These are phyloP conservation scores for Pseudomonodictys pantanalensis DNA, from an alignment of 495 filamentous ascomycete species.

Conservation along the genomic window DNA sequence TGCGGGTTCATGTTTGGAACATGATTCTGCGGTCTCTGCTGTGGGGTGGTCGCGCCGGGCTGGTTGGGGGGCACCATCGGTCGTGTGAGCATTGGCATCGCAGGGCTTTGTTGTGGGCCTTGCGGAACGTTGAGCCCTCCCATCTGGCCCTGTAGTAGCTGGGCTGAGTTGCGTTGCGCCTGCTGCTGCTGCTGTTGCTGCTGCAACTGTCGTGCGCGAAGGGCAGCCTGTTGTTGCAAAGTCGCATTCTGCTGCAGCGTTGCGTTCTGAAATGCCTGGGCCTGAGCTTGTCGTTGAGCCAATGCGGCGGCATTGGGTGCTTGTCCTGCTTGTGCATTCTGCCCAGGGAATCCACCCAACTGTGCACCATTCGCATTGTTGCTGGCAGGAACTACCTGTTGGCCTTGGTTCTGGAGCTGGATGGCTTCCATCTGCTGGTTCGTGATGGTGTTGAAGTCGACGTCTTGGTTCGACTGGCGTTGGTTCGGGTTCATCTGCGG, in stretches of 20 bases:
- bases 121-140: slow-evolving; percentile 46
- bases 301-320: slow-evolving; percentile 42
- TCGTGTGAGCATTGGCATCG: slow-evolving; percentile 60
- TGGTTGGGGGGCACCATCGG: slow-evolving; percentile 50
- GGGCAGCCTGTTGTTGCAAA: slow-evolving; percentile 42
- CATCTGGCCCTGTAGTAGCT: slow-evolving; percentile 49
- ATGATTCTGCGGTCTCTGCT: slow-evolving; percentile 25
- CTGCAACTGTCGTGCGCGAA: background rate
- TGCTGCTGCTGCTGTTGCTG: slow-evolving; percentile 8
- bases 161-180: slow-evolving; percentile 46
- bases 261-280: slow-evolving; percentile 39
- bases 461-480: slow-evolving; percentile 45
- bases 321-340: slow-evolving; percentile 44
- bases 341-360: slow-evolving; percentile 42
- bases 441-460: slow-evolving; percentile 56
- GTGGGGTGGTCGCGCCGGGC: slow-evolving; percentile 31
- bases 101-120: slow-evolving; percentile 51
- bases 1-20: slow-evolving; percentile 27
- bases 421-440: slow-evolving; percentile 62
- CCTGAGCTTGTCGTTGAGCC: slow-evolving; percentile 31
- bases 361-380: slow-evolving; percentile 51
- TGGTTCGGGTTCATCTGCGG: slow-evolving; percentile 34
- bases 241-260: slow-evolving; percentile 34
- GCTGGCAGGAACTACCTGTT: slow-evolving; percentile 65
- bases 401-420: slow-evolving; percentile 62